Evolutionary conservation across 2,329 filamentous ascomycete species (phyloP).

Genomic region (Phaeosphaeriaceae sp.): DNA sequence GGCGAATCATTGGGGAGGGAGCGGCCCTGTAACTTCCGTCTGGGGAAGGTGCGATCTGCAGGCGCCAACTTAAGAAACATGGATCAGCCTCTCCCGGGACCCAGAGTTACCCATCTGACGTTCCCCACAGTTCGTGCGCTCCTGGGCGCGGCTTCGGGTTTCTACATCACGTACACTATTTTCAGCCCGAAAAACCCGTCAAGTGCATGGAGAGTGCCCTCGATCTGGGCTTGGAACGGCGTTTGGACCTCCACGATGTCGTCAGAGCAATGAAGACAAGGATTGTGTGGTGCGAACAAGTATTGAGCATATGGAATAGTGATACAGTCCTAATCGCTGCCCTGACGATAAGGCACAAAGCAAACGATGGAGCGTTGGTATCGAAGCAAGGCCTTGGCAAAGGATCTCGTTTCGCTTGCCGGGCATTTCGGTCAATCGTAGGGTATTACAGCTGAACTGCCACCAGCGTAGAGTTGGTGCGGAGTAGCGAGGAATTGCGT

Average conservation of each 20-base stretch:
- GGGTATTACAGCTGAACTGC: background rate
- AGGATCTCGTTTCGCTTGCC: background rate
- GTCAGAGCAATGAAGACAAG: background rate
- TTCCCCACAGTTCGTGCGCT: constrained; percentile 7
- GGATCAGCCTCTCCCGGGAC: constrained; percentile 9
- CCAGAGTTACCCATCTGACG: constrained; percentile 4
- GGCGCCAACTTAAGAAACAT: constrained; percentile 1
- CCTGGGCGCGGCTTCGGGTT: constrained; percentile 1
- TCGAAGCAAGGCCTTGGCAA: background rate
- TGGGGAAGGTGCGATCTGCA: constrained; percentile 14
- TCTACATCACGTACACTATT: background rate
- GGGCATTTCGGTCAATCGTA: background rate
- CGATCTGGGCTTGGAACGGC: background rate
- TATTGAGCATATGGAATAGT: background rate
- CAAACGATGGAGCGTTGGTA: too few species aligned
- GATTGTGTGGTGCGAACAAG: background rate
- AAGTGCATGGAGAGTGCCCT: background rate
- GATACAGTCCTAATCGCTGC: background rate
- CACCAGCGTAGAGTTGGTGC: background rate
- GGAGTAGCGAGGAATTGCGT: background rate
- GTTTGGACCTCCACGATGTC: background rate
- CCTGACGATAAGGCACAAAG: background rate
- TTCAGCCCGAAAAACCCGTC: background rate
- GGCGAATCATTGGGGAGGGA: constrained; percentile 8
- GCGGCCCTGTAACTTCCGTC: background rate